Percentiles rank a stretch among this genome's conserved stretches.
These are phyloP conservation scores for Kwoniella heveanensis DNA, from an alignment of 768 basidiomycete species.

Conservation along the genomic window DNA sequence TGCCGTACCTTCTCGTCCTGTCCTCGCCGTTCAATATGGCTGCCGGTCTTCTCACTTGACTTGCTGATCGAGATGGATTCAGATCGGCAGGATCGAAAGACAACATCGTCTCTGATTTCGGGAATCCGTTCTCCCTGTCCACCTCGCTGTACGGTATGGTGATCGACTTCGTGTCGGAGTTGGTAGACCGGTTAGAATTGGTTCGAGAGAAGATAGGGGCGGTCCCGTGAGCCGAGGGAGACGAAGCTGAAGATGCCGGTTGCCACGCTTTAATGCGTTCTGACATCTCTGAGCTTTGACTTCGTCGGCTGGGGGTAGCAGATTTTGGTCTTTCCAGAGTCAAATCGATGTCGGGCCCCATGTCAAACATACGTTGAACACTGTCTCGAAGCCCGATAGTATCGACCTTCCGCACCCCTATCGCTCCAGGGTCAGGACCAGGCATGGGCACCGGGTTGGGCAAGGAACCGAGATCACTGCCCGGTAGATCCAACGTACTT, in stretches of 20 bases:
- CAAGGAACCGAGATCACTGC: conserved; percentile 17
- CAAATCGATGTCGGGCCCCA: conserved; percentile 31
- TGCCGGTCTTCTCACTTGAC: conserved; percentile 44
- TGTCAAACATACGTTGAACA: conserved; percentile 46
- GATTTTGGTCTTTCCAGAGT: conserved; percentile 14
- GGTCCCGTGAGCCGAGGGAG: conserved; percentile 21
- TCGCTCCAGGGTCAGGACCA: not conserved
- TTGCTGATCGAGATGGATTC: conserved; percentile 52
- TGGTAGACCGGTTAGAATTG: conserved; percentile 23
- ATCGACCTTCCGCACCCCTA: not conserved
- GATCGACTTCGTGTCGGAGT: conserved; percentile 4
- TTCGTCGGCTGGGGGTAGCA: not conserved
- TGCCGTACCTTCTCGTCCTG: conserved; percentile 17
- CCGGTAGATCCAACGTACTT: conserved; percentile 26
- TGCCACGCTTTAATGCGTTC: conserved; percentile 37
- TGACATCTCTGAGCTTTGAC: conserved; percentile 9
- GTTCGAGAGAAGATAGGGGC: conserved; percentile 36
- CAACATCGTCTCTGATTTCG: conserved; percentile 33
- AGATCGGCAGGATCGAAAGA: conserved; percentile 52
- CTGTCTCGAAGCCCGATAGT: conserved; percentile 30
- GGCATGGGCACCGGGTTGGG: conserved; percentile 1
- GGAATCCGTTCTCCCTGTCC: conserved; percentile 9
- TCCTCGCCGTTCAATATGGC: conserved; percentile 10
- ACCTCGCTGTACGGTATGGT: conserved; percentile 12
- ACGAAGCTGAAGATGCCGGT: conserved; percentile 11